These are phyloP conservation scores for Chaetomium globosum DNA, from an alignment of 2,329 filamentous ascomycete genomes.

Conservation along the genomic window DNA sequence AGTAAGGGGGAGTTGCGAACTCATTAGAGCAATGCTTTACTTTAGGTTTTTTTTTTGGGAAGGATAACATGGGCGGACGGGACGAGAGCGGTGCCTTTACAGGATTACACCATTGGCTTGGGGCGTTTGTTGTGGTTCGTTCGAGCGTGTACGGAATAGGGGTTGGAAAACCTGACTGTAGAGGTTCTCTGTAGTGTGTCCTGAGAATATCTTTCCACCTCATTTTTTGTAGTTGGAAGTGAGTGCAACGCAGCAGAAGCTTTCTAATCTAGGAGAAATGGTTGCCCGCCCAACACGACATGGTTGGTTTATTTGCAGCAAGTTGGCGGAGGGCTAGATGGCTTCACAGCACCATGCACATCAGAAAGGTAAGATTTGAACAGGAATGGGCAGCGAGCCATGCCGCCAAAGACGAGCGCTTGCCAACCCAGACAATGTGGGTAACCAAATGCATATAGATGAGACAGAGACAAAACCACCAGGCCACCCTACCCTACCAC, in stretches of 20 bases:
- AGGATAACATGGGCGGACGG: not conserved
- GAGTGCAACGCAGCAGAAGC: not conserved
- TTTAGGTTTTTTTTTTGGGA: not conserved
- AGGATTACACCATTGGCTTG: not conserved
- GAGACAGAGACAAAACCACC: not conserved
- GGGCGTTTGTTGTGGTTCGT: not conserved
- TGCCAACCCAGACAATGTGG: not conserved
- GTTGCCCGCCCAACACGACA: too few species aligned
- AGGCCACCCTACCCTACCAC: not conserved
- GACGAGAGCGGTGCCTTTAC: not conserved
- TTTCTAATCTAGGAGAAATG: not conserved
- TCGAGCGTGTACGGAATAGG: not conserved
- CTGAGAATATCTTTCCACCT: not conserved
- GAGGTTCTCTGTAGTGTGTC: not conserved
- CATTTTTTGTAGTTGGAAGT: not conserved
- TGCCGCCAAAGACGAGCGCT: not conserved
- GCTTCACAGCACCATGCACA: not conserved
- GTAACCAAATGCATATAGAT: constrained; percentile 4
- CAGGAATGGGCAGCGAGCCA: not conserved
- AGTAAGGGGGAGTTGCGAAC: not conserved
- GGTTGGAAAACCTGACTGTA: not conserved
- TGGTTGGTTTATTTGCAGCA: too few species aligned
- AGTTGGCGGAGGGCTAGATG: too few species aligned
- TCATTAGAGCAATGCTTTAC: not conserved
- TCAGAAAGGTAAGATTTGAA: not conserved